Evolutionary conservation across 2,329 filamentous ascomycete species (phyloP), one percentile per base, ranked within the genome.

Genomic region (Penicillium freii): DNA sequence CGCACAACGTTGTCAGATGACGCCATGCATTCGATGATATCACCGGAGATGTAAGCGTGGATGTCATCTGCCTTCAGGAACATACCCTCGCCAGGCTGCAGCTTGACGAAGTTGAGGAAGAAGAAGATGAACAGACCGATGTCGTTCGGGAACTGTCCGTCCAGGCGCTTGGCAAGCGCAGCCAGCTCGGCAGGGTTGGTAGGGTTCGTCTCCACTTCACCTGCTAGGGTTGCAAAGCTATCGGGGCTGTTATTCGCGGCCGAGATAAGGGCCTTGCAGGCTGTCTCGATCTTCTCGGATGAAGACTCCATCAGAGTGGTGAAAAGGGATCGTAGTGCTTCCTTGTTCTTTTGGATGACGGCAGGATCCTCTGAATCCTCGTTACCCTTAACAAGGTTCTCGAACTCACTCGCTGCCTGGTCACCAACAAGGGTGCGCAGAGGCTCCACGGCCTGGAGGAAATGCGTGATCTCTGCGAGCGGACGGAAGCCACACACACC

Each of bases 1-100:
- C 94, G 91, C 51, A 99, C 92, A 36, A 99, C 94, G 65, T 99
- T 99, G 82, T 99, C 94, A n/a, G 91, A 96, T 9, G 91, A 89
- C 0, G 94, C 94, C 94, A 99, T 99, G 81, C 94, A 99, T 77
- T 99, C 94, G 73, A 99, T 92, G 66, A 99, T 96, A 71, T 99
- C 93, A 34, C 77, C 77, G 5, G 76, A 79, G 44, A 80, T 77
- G 56, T 99, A 99, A 48, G 94, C 94, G 74, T 99, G 94, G 68
- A 97, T 97, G 70, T 97, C 94, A 70, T 99, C 93, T 7, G 94
- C 94, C 69, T 91, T 91, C 36, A 99, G 82, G 78, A 97, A 99
- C 81, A 99, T 89, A 9, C 93, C 94, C 77, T 99, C 93, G 51
- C 94, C 94, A 1, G 92, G 86, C 49, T 89, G 80, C 15, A 99